Conservation (phyloP, 306 rosid species). For the Medicago truncatula region MtrunA17r5.0-ANR NC_053048.1:6411501-6412000, state of each 20-base stretch:
- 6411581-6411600: background rate
- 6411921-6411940: too few species aligned
- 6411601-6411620: background rate
- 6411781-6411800: background rate
- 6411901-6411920: too few species aligned
- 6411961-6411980: too few species aligned
- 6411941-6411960: too few species aligned
- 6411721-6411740: slow-evolving; percentile 48
- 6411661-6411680: slow-evolving; percentile 46
- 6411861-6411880: too few species aligned
- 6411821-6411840: too few species aligned
- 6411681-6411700: slow-evolving; percentile 35
- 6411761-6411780: slow-evolving; percentile 40
- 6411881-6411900: too few species aligned
- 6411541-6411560: background rate
- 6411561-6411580: background rate
- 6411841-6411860: background rate
- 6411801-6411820: background rate
- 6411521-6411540: background rate
- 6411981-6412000: too few species aligned
- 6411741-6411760: slow-evolving; percentile 56
- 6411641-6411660: slow-evolving; percentile 10
- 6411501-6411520: slow-evolving; percentile 7
- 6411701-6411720: slow-evolving; percentile 44
- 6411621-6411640: slow-evolving; percentile 5